These are phyloP conservation scores for Triticum dicoccoides DNA, from an alignment of 176 grass and related monocot genomes.

Conservation along the genomic window DNA sequence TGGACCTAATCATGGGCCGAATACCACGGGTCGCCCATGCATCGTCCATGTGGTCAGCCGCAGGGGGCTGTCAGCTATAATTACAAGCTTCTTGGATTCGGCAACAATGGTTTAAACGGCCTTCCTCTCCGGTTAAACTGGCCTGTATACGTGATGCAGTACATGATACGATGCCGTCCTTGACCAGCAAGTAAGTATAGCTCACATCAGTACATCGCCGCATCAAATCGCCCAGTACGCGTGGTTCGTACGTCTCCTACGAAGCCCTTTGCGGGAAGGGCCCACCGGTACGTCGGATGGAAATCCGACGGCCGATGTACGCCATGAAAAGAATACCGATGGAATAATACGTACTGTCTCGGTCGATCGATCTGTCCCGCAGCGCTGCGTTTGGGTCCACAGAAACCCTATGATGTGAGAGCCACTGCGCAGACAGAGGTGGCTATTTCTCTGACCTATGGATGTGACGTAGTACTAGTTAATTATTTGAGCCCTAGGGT, in stretches of 20 bases:
- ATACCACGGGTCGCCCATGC: background rate
- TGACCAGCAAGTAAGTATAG: background rate
- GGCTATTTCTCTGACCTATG: background rate
- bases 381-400: background rate
- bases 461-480: constrained; percentile 24
- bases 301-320: background rate
- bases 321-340: background rate
- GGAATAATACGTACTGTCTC: background rate
- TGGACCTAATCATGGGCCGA: background rate
- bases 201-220: background rate
- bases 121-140: background rate
- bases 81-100: background rate
- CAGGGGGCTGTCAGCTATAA: constrained; percentile 6
- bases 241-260: background rate
- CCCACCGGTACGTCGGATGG: background rate
- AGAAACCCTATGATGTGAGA: background rate
- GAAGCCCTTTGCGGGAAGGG: background rate
- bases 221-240: background rate
- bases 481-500: constrained; percentile 41
- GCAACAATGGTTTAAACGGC: background rate
- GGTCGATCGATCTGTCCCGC: background rate
- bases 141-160: background rate
- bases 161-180: constrained; percentile 15
- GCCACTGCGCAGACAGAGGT: background rate
- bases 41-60: background rate